phyloP scores from a whole-genome alignment of 2,329 filamentous ascomycete species.

The Cordyceps fumosorosea region DNA sequence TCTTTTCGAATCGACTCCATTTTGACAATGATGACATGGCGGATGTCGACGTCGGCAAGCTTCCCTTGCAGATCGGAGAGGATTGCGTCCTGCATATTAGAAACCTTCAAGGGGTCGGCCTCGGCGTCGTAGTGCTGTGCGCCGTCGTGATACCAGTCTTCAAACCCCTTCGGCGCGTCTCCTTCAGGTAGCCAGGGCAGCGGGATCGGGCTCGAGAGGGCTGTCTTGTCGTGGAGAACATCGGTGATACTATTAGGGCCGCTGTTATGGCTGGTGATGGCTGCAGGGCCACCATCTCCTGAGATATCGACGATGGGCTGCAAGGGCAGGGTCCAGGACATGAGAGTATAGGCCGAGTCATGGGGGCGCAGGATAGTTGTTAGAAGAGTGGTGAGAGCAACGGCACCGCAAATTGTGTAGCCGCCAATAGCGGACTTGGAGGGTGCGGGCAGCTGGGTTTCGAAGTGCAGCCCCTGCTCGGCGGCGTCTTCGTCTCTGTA shows the following conservation, averaged over 20 bases:
- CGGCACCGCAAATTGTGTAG: slow-evolving; percentile 1
- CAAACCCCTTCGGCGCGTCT: slow-evolving; percentile 13
- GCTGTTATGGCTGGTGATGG: slow-evolving; percentile 20
- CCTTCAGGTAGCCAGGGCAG: slow-evolving; percentile 24
- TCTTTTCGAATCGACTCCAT: slow-evolving; percentile 40
- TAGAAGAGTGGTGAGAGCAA: slow-evolving; percentile 18
- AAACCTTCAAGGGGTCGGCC: slow-evolving; percentile 33
- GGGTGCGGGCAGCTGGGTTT: slow-evolving; percentile 16
- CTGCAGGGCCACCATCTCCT: slow-evolving; percentile 22
- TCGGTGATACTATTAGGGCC: slow-evolving; percentile 23
- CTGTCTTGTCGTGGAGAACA: slow-evolving; percentile 22
- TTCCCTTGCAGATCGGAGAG: slow-evolving; percentile 21
- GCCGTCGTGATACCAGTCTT: slow-evolving; percentile 23
- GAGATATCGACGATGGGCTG: slow-evolving; percentile 29
- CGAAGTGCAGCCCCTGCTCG: slow-evolving; percentile 11
- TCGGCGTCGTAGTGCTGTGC: slow-evolving; percentile 28
- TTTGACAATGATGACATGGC: slow-evolving; percentile 36
- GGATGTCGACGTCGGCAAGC: slow-evolving; percentile 29
- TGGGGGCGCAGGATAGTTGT: slow-evolving; percentile 24
- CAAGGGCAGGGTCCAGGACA: slow-evolving; percentile 29
- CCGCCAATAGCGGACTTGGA: slow-evolving; percentile 13
- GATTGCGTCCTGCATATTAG: slow-evolving; percentile 30
- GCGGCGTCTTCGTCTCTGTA: slow-evolving; percentile 7
- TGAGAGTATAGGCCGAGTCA: slow-evolving; percentile 27
- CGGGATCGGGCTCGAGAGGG: slow-evolving; percentile 19